These are phyloP conservation scores for Candida yuanshanica DNA, from an alignment of 805 yeast species.

Conservation along the genomic window DNA sequence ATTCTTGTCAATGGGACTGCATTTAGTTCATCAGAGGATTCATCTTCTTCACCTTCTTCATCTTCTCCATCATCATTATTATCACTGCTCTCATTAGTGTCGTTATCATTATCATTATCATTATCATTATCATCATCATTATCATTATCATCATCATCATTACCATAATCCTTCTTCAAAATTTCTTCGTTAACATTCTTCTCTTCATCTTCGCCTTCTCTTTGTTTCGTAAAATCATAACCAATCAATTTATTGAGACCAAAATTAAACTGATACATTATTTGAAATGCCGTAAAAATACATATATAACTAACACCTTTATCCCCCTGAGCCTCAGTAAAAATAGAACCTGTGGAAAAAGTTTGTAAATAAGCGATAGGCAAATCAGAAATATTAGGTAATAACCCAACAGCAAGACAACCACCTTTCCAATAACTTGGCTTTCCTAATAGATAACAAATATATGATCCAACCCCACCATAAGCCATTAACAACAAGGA, in stretches of 20 bases:
- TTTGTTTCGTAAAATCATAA: slow-evolving; percentile 42
- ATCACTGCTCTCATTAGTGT: not conserved
- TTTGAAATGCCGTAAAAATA: slow-evolving; percentile 63
- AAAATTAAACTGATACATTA: slow-evolving; percentile 58
- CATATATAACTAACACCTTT: slow-evolving; percentile 82
- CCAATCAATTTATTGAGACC: slow-evolving; percentile 71
- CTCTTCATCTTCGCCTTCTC: slow-evolving; percentile 2
- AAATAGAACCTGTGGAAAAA: slow-evolving; percentile 40
- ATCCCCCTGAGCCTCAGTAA: slow-evolving; percentile 54
- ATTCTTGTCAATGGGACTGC: not conserved
- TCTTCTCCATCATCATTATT: not conserved
- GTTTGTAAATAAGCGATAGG: slow-evolving; percentile 77
- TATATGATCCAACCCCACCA: slow-evolving; percentile 41
- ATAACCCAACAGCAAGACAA: slow-evolving; percentile 58
- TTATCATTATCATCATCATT: not conserved
- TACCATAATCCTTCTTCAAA: not conserved
- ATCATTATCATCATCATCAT: not conserved
- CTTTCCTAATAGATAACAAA: slow-evolving; percentile 7
- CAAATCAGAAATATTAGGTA: slow-evolving; percentile 70
- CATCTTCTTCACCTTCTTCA: slow-evolving; percentile 3
- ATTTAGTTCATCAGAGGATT: slow-evolving; percentile 1
- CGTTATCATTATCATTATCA: not conserved
- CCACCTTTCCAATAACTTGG: slow-evolving; percentile 74
- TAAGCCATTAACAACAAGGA: slow-evolving; percentile 45
- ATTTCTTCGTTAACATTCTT: not conserved